Base-by-base conservation (phyloP, 345 rosid species). In the Excoecaria agallocha region DNA sequence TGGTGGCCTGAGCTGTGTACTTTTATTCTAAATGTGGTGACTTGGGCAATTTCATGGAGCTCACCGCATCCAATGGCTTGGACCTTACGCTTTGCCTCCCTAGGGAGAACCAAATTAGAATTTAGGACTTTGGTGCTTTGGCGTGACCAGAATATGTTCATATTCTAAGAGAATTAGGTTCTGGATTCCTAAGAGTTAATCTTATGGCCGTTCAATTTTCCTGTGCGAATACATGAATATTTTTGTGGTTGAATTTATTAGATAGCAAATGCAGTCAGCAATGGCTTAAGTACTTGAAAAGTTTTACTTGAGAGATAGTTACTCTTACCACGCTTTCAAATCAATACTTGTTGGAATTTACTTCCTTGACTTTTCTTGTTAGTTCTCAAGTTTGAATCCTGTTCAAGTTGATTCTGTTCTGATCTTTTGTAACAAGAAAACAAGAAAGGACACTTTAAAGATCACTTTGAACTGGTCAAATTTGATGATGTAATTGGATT, bases 121-220 rank as follows among this genome's bases (percentile, higher is more conserved):
- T 7, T n/a, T 64, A 62, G 46, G 12, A 6, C n/a, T n/a, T 64
- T 69, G 61, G 69, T 69, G 67, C 51, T 75, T 58, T 68, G 50
- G n/a, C 20, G 30, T 20, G 49, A 17, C 22, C 16, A 35, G 19
- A 37, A 15, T 46, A 38, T 22, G 51, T 72, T 79, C 65, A 75
- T 66, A 68, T 64, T 73, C 60, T 65, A 39, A 30, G 54, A 65
- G 70, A 13, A 51, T 38, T 8, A 1, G 35, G 68, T 51, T 41
- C 62, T 69, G 55, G 41, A 51, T 62, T 61, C 48, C 25, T 0
- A 54, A 54, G 8, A n/a, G 63, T 37, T 30, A n/a, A 4, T 59
- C 48, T 38, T 43, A 24, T 45, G 22, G 15, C 55, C 24, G 48
- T 48, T 20, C 54, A 15, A 70, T 16, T 52, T 62, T 70, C n/a